Base-by-base conservation (phyloP, 2,329 filamentous ascomycete species). In the Diplodia corticola region DNA sequence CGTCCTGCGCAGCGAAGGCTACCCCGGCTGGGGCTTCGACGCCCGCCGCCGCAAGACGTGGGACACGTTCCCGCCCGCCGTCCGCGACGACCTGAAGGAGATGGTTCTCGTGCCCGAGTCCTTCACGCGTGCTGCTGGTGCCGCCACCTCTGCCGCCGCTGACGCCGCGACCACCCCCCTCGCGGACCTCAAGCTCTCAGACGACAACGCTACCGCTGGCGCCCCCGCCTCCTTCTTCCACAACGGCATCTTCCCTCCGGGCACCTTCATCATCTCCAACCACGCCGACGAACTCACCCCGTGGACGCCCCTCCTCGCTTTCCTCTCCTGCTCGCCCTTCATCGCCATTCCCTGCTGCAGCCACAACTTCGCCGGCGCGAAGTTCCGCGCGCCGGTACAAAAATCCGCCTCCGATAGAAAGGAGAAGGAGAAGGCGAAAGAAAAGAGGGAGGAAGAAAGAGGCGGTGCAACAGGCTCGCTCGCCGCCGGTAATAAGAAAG, bases 301-400 rank as follows among this genome's bases (percentile, higher is more conserved):
- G 0, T 99, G 95, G 95, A 98, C 95, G 0, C 95, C 95, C 0
- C 85, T 98, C 20, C 86, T 99, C 48, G 93, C 92, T 0, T 86
- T 87, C 6, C 80, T 92, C 1, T 93, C 90, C 0, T 80, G 86
- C 2, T 90, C 90, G 12, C 90, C 93, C 0, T 99, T 97, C 77
- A 87, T 99, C 68, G 91, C 91, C 71, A 97, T 99, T 51, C 95
- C 95, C 1, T 99, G 95, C 80, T 99, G 95, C 80, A 96, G 92
- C 69, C 93, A 98, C 79, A 86, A 90, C 67, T 86, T 99, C 2
- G 87, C 88, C 0, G 95, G 95, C 1, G 85, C 86, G 2, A 77
- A 82, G 67, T 95, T 90, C 75, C 88, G 95, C 20, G 90, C 91
- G 5, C 81, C 75, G 3, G 64, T 48, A n/a, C 48, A 70, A 69